phyloP scores from a whole-genome alignment of 1,139 yeast species.

The Pichia sp. region DNA sequence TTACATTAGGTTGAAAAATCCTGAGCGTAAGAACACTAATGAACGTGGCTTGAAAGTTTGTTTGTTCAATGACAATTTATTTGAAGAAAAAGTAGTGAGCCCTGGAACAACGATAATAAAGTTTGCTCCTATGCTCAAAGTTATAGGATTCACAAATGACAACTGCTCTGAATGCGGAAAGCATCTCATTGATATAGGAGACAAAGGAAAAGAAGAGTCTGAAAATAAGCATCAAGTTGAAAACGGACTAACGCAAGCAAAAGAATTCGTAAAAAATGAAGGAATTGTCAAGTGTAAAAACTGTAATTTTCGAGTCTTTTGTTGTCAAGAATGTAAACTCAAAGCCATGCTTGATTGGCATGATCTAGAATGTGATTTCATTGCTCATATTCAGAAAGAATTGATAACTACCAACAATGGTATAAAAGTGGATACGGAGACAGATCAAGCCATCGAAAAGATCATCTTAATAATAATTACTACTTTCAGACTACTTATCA shows the following conservation, averaged over 20 bases:
- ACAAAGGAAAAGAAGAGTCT: not conserved
- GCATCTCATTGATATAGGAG: constrained; percentile 10
- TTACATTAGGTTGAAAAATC: constrained; percentile 9
- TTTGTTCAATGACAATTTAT: constrained; percentile 1
- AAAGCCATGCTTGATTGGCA: constrained; percentile 19
- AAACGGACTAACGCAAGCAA: not conserved
- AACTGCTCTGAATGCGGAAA: constrained; percentile 18
- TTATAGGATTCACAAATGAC: constrained; percentile 15
- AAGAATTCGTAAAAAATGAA: not conserved
- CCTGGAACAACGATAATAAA: constrained; percentile 14
- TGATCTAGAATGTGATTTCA: constrained; percentile 22
- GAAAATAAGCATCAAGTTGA: not conserved
- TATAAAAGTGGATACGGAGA: constrained; percentile 6
- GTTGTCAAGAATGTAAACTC: constrained; percentile 20
- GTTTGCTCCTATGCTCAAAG: constrained; percentile 21
- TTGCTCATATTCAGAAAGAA: constrained; percentile 8
- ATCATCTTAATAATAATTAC: constrained; percentile 12
- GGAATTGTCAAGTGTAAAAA: constrained; percentile 6
- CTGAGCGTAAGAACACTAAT: constrained; percentile 13
- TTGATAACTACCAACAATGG: constrained; percentile 1
- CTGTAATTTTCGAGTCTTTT: constrained; percentile 18
- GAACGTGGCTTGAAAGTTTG: constrained; percentile 19
- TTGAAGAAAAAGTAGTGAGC: constrained; percentile 4
- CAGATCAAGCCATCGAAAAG: constrained; percentile 12
- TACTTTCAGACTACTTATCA: constrained; percentile 16